These are phyloP conservation scores for Conringia planisiliqua DNA, from an alignment of 345 rosid genomes.

Conservation along the genomic window DNA sequence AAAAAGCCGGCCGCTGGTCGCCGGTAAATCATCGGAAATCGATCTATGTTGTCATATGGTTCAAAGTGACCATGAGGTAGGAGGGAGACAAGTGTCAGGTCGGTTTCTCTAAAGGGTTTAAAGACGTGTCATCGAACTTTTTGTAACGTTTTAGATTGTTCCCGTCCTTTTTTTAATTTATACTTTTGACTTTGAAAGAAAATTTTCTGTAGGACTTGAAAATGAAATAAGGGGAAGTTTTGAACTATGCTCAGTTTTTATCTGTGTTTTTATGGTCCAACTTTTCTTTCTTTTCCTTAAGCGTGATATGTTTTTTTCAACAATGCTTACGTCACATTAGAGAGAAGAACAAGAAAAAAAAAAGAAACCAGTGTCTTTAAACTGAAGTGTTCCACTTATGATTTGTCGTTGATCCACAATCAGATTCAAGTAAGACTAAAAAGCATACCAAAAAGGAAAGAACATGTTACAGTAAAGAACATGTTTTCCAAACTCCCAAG, in stretches of 20 bases:
- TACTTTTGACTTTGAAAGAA: not conserved
- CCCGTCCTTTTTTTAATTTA: not conserved
- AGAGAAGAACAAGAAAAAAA: too few relatives aligned
- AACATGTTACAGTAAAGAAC: too few relatives aligned
- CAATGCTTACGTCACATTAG: too few relatives aligned
- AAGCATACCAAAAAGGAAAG: too few relatives aligned
- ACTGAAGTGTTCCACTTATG: too few relatives aligned
- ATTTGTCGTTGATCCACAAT: too few relatives aligned
- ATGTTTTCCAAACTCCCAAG: too few relatives aligned
- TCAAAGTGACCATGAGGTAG: slow-evolving; percentile 28
- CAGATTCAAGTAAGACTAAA: too few relatives aligned
- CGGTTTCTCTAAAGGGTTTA: slow-evolving; percentile 16
- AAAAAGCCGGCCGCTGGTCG: slow-evolving; percentile 59
- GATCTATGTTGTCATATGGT: slow-evolving; percentile 17
- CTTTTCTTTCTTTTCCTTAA: not conserved
- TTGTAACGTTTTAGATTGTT: slow-evolving; percentile 24
- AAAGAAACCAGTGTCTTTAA: too few relatives aligned
- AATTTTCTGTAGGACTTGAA: slow-evolving; percentile 12
- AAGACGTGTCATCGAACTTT: slow-evolving; percentile 16
- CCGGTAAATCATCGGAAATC: slow-evolving; percentile 10
- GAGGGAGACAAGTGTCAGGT: slow-evolving; percentile 16
- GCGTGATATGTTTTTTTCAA: not conserved
- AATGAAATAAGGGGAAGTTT: slow-evolving; percentile 21
- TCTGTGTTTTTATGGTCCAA: not conserved
- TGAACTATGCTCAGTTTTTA: not conserved